Conservation (phyloP, 2,329 filamentous ascomycete genomes). For the Gliomastix tumulicola region DNA sequence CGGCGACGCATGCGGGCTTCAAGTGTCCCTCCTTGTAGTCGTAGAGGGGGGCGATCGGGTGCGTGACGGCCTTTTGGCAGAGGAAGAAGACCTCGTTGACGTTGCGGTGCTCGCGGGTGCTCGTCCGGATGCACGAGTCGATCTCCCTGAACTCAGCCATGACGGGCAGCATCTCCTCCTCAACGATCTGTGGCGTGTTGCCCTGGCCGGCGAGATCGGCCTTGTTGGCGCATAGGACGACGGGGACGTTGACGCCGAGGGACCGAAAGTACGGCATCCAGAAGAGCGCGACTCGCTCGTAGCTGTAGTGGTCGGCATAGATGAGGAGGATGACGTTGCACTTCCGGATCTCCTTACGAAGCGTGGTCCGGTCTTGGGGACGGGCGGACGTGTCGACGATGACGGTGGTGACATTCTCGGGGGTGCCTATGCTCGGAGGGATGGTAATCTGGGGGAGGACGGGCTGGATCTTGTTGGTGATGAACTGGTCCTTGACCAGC, state of each 20-base stretch:
- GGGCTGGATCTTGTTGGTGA: slow-evolving; percentile 89
- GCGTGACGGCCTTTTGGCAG: slow-evolving; percentile 95
- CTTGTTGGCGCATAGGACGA: slow-evolving; percentile 96
- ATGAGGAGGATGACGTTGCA: slow-evolving; percentile 95
- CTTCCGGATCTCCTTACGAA: slow-evolving; percentile 92
- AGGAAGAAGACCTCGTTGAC: slow-evolving; percentile 97
- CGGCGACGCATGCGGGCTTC: slow-evolving; percentile 83
- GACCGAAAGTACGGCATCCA: slow-evolving; percentile 99
- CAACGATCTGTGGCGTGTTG: slow-evolving; percentile 75
- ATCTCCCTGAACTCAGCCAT: slow-evolving; percentile 99
- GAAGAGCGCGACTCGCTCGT: slow-evolving; percentile 92
- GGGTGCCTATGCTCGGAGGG: slow-evolving; percentile 84
- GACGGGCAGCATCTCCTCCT: slow-evolving; percentile 96
- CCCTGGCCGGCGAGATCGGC: slow-evolving; percentile 75
- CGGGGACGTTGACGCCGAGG: slow-evolving; percentile 95
- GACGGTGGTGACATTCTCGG: slow-evolving; percentile 93
- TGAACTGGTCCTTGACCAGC: slow-evolving; percentile 94
- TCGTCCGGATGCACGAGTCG: slow-evolving; percentile 93
- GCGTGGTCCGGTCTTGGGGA: slow-evolving; percentile 82
- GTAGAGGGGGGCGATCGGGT: slow-evolving; percentile 92
- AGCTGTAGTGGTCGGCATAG: slow-evolving; percentile 98
- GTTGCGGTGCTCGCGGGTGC: slow-evolving; percentile 84
- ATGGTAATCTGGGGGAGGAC: slow-evolving; percentile 94
- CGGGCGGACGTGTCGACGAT: slow-evolving; percentile 96
- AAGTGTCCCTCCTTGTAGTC: slow-evolving; percentile 88